Evolutionary conservation across 2,329 filamentous ascomycete species (phyloP), one percentile per base, ranked within the genome.

Genomic region (Stenocarpella maydis): DNA sequence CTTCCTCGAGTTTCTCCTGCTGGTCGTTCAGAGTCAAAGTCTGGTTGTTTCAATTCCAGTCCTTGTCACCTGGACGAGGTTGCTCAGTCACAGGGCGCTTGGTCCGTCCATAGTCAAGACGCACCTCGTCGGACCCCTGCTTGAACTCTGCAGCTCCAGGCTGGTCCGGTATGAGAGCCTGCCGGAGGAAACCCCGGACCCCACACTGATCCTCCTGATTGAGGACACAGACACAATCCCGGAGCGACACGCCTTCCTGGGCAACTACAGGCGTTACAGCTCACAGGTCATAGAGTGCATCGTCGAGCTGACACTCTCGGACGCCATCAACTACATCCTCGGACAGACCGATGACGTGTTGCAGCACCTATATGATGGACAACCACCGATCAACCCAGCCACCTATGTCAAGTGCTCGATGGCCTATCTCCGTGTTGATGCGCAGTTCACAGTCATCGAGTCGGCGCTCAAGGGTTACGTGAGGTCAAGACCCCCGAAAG

Each of bases 141-240:
- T 98, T 26, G 92, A 97, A 76, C 88, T 92, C 41, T 97, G 94
- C 80, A 96, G 92, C 77, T 88, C 91, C 54, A 88, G 97, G 68
- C 84, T 98, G 65, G 86, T 98, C 70, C 91, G 93, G 67, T 99
- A 97, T 79, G 96, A 99, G 79, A 90, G 87, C 72, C 82, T 98
- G 2, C 93, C 94, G 0, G 90, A 95, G 72, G 92, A 97, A 72
- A 92, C 91, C 0, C 88, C 93, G 55, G 91, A 98, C 74, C 86
- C 92, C 2, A 95, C 92, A 0, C 87, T 94, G 69, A 83, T 93
- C 14, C 96, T 97, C 73, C 85, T 99, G 1, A 86, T 94, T 75
- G 95, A 98, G 76, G 96, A 99, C 77, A 97, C 97, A 68, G 96
- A 99, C 76, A 98, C 95, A 0, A 85, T 95, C 24, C 96, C 96